Conservation (phyloP, 371 early-diverging fungal species). For the Mucor indicus region DNA sequence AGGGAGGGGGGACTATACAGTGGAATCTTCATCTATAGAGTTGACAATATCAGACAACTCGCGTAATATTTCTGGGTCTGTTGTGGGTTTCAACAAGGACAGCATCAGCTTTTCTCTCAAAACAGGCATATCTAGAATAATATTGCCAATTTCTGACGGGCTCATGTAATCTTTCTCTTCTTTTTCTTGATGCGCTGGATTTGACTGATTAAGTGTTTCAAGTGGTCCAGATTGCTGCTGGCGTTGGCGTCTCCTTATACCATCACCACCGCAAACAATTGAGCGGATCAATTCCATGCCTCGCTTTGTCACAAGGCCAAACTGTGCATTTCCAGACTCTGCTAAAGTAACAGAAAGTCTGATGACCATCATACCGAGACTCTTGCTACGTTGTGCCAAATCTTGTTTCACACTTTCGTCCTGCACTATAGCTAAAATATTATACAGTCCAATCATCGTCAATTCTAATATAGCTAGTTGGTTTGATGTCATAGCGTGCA, state of each 20-base stretch:
- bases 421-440: conserved; percentile 41
- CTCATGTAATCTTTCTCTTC: conserved; percentile 17
- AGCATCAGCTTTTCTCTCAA: conserved; percentile 41
- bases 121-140: conserved; percentile 36
- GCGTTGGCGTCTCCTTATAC: conserved; percentile 23
- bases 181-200: not conserved
- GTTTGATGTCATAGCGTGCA: conserved; percentile 45
- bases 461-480: conserved; percentile 57
- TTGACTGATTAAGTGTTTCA: not conserved
- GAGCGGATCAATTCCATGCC: conserved; percentile 44
- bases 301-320: conserved; percentile 32
- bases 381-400: conserved; percentile 33
- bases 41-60: conserved; percentile 41
- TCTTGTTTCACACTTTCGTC: conserved; percentile 32
- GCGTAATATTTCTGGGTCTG: conserved; percentile 38
- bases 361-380: conserved; percentile 44
- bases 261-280: conserved; percentile 37
- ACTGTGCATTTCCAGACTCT: conserved; percentile 48
- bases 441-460: conserved; percentile 53
- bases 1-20: too few relatives aligned
- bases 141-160: conserved; percentile 21
- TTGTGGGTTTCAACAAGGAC: conserved; percentile 41
- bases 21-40: conserved; percentile 37
- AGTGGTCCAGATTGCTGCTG: conserved; percentile 4
- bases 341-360: conserved; percentile 50